Evolutionary conservation across 768 basidiomycete genomes (phyloP).

Genomic region (Leccinum subtestaceum): DNA sequence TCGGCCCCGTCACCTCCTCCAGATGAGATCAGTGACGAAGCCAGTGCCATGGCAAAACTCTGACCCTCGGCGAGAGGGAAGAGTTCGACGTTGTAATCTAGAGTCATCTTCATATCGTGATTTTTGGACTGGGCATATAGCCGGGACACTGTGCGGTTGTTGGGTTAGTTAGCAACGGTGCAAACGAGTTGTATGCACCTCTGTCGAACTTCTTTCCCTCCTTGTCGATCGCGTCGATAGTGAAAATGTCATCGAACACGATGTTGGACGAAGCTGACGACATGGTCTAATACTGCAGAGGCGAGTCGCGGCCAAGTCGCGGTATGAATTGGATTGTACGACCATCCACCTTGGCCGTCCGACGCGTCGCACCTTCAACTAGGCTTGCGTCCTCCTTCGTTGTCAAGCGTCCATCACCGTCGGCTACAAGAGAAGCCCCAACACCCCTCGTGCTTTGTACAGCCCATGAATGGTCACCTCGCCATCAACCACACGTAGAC

Average conservation of each 20-base stretch:
- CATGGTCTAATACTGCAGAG: slow-evolving; percentile 35
- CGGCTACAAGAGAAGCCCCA: slow-evolving; percentile 46
- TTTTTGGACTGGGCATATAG: slow-evolving; percentile 87
- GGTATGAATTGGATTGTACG: neutral
- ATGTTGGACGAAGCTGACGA: slow-evolving; percentile 64
- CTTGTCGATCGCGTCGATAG: slow-evolving; percentile 76
- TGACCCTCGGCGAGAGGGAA: slow-evolving; percentile 70
- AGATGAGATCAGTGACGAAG: slow-evolving; percentile 66
- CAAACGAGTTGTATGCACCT: slow-evolving; percentile 47
- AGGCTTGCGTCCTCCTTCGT: slow-evolving; percentile 33
- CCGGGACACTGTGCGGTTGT: slow-evolving; percentile 70
- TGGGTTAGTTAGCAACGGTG: slow-evolving; percentile 12
- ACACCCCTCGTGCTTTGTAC: slow-evolving; percentile 56
- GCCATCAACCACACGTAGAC: slow-evolving; percentile 22
- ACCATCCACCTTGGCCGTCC: neutral
- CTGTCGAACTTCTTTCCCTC: slow-evolving; percentile 98
- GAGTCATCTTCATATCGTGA: slow-evolving; percentile 86
- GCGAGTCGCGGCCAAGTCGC: neutral
- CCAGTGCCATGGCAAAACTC: slow-evolving; percentile 81
- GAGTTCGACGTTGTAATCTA: slow-evolving; percentile 93
- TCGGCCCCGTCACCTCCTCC: slow-evolving; percentile 55
- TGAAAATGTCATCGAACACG: slow-evolving; percentile 93
- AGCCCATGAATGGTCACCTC: slow-evolving; percentile 42
- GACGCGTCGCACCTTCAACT: neutral
- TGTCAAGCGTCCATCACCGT: slow-evolving; percentile 34